phyloP scores from a whole-genome alignment of 768 basidiomycete species.

The Sistotremastrum suecicum region DNA sequence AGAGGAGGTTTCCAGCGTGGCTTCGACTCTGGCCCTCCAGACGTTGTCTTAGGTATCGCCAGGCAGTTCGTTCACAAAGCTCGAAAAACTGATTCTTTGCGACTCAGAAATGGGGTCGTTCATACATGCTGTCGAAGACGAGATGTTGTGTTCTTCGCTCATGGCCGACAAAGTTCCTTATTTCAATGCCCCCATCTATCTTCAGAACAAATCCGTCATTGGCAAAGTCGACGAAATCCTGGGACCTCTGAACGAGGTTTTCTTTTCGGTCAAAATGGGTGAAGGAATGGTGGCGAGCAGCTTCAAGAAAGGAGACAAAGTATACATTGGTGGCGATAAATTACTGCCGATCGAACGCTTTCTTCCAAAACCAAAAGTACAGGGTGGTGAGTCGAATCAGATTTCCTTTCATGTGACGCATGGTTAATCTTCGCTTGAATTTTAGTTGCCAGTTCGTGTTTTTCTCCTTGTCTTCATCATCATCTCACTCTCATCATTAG shows the following conservation, averaged over 20 bases:
- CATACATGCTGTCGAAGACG: slow-evolving; percentile 90
- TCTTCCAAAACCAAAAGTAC: slow-evolving; percentile 85
- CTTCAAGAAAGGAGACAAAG: slow-evolving; percentile 96
- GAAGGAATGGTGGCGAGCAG: slow-evolving; percentile 90
- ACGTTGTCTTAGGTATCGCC: slow-evolving; percentile 56
- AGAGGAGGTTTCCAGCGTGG: slow-evolving; percentile 60
- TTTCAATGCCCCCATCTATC: slow-evolving; percentile 97
- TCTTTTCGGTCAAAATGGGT: slow-evolving; percentile 94
- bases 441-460: slow-evolving; percentile 1
- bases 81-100: not conserved
- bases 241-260: slow-evolving; percentile 98
- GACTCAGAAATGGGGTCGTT: slow-evolving; percentile 78
- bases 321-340: slow-evolving; percentile 96
- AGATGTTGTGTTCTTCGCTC: slow-evolving; percentile 88
- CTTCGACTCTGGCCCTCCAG: slow-evolving; percentile 59
- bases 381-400: slow-evolving; percentile 36
- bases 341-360: slow-evolving; percentile 92
- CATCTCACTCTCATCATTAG: too few species aligned
- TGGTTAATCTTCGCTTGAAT: not conserved
- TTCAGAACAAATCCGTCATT: slow-evolving; percentile 89
- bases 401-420: slow-evolving; percentile 2
- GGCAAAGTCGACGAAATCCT: slow-evolving; percentile 99
- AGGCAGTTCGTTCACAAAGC: not conserved
- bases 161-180: slow-evolving; percentile 89
- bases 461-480: not conserved